Percentiles rank a stretch among this genome's conserved stretches.
Evolutionary conservation across 2,329 filamentous ascomycete species (phyloP).

Genomic region (Venturia oleaginea): DNA sequence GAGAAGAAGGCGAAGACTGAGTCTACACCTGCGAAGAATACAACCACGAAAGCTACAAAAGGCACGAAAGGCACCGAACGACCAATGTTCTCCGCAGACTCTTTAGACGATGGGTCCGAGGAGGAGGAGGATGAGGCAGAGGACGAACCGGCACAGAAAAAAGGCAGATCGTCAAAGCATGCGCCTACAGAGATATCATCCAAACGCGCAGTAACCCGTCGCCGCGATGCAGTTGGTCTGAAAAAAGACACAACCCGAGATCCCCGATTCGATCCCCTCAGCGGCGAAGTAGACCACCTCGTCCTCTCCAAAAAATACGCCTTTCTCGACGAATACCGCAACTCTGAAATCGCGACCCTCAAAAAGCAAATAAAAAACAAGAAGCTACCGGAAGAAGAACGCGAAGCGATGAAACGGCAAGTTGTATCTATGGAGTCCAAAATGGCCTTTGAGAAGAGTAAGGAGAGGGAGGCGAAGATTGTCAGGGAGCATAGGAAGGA

Average conservation of each 20-base stretch:
- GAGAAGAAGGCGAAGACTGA: constrained; percentile 19
- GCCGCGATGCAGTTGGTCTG: constrained; percentile 59
- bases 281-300: constrained; percentile 47
- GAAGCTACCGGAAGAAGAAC: constrained; percentile 49
- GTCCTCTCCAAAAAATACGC: constrained; percentile 65
- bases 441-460: constrained; percentile 59
- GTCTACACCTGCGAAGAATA: constrained; percentile 16
- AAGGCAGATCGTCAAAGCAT: constrained; percentile 65
- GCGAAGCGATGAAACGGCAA: constrained; percentile 61
- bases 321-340: constrained; percentile 81
- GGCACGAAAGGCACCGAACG: background rate
- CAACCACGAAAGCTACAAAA: no score
- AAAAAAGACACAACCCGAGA: constrained; percentile 59
- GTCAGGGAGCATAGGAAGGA: constrained; percentile 65
- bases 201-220: constrained; percentile 74
- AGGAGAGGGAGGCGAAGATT: constrained; percentile 56
- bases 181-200: constrained; percentile 76
- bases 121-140: constrained; percentile 19
- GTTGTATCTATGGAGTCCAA: constrained; percentile 72
- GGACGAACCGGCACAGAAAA: constrained; percentile 18
- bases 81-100: background rate
- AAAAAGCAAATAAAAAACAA: constrained; percentile 54
- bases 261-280: constrained; percentile 72
- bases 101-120: constrained; percentile 14
- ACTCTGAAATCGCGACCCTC: constrained; percentile 71